Evolutionary conservation across 345 rosid species (phyloP).

Genomic region (Aethionema arabicum): DNA sequence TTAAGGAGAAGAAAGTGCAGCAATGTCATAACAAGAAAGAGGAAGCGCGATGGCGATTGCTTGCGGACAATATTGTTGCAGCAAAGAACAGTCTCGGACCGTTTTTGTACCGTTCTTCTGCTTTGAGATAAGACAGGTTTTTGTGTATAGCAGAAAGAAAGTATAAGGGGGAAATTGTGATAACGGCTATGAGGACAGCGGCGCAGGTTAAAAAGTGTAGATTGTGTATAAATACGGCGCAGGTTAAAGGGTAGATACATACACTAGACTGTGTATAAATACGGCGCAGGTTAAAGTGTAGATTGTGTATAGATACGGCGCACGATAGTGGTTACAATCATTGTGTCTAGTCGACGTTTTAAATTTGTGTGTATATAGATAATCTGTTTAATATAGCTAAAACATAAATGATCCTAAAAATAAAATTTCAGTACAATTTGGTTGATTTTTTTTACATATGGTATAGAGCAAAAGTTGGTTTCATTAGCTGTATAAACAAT

Average conservation of each 20-base stretch:
- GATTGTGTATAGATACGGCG: not conserved
- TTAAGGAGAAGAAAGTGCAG: constrained; percentile 66
- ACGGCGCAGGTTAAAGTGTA: constrained; percentile 10
- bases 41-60: constrained; percentile 60
- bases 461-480: too few species aligned
- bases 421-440: too few species aligned
- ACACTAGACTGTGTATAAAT: not conserved
- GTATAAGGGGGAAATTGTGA: not conserved
- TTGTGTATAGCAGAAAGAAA: constrained; percentile 9
- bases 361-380: too few species aligned
- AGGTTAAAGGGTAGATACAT: constrained; percentile 11
- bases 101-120: constrained; percentile 40
- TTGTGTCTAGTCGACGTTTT: too few species aligned
- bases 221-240: constrained; percentile 5
- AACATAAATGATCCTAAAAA: too few species aligned
- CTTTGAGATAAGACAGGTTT: constrained; percentile 25
- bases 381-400: too few species aligned
- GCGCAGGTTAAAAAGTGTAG: constrained; percentile 9
- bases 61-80: constrained; percentile 64
- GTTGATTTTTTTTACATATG: too few species aligned
- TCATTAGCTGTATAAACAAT: too few species aligned
- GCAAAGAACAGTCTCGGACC: constrained; percentile 60
- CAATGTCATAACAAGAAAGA: constrained; percentile 65
- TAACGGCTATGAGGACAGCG: not conserved
- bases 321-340: too few species aligned